Base-by-base conservation (phyloP, 2,329 filamentous ascomycete species). In the Raffaelea deltoideospora region DNA sequence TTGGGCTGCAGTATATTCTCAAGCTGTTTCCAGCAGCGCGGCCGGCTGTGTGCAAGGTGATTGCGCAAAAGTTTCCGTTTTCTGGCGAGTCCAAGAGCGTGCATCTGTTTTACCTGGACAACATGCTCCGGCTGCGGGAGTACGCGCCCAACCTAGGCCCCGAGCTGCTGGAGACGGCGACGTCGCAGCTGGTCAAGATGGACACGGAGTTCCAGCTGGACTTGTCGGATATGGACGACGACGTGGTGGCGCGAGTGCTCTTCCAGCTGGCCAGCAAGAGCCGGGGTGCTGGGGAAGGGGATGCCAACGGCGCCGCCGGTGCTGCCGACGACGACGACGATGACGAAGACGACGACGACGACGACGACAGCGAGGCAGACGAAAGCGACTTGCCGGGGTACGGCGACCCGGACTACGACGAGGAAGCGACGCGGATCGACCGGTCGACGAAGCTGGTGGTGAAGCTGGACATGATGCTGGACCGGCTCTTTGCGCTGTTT, bases 161-260 rank as follows among this genome's bases (percentile, higher is more conserved):
- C 8, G 82, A 92, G 42, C 76, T 96, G 19, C 68, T 94, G 44
- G 77, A 85, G 38, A 62, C 93, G 11, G 79, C 96, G 33, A 79
- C 86, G 30, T 81, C 88, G 47, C 78, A 83, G 43, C 67, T 96
- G 8, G 84, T 96, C 50, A 90, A 90, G 57, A 83, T 96, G 40
- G 90, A 98, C 53, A 85, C 93, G 1, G 83, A 95, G 53, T 90
- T 96, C 56, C 88, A 95, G 57, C 72, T 87, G 34, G 87, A 96
- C 50, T 64, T 96, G 49, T 86, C 96, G 43, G 87, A 96, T 48
- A 63, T 94, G 42, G 88, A 95, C 43, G 88, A 96, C 44, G 83
- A 92, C 38, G 67, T 85, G 10, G 81, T 85, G 37, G 76, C 86
- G 19, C 74, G 76, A 37, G 72, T 88, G 15, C 67, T 82, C 35